Conservation (phyloP, 106 monocot genomes). For the Dendrobium catenatum region DNA sequence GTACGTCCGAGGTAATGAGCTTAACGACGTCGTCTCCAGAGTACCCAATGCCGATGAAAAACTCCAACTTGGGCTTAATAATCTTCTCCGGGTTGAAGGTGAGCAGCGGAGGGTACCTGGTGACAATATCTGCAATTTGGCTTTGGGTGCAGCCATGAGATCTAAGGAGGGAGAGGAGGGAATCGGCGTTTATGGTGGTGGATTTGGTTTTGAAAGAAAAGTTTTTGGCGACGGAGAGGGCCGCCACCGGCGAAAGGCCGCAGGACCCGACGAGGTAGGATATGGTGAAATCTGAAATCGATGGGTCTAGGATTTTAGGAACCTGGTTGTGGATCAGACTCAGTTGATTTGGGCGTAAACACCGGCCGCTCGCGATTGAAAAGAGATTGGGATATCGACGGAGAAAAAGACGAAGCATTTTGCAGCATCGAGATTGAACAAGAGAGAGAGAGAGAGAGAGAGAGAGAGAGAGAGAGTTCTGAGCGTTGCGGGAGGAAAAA, state of each 20-base stretch:
- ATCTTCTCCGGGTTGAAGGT: conserved; percentile 5
- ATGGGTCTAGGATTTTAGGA: background rate
- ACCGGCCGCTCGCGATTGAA: too few relatives aligned
- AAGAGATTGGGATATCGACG: background rate
- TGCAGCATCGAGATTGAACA: background rate
- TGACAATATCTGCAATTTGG: conserved; percentile 20
- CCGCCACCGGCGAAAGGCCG: background rate
- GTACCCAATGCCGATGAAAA: conserved; percentile 16
- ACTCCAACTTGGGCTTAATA: conserved; percentile 37
- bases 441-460: too few relatives aligned
- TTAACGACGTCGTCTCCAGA: conserved; percentile 3
- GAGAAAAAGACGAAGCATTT: conserved; percentile 1
- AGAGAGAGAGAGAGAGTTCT: too few relatives aligned
- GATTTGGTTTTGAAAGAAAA: background rate
- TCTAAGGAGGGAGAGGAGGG: conserved; percentile 14
- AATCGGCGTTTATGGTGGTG: background rate
- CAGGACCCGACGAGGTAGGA: background rate
- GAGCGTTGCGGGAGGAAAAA: too few relatives aligned
- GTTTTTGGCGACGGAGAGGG: background rate
- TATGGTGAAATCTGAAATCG: background rate
- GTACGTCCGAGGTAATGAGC: background rate
- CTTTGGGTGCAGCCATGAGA: conserved; percentile 20
- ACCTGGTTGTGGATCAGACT: background rate
- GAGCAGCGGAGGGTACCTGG: conserved; percentile 21
- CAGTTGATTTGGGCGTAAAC: too few relatives aligned